phyloP scores from a whole-genome alignment of 768 basidiomycete species.

The Paxillus involutus region DNA sequence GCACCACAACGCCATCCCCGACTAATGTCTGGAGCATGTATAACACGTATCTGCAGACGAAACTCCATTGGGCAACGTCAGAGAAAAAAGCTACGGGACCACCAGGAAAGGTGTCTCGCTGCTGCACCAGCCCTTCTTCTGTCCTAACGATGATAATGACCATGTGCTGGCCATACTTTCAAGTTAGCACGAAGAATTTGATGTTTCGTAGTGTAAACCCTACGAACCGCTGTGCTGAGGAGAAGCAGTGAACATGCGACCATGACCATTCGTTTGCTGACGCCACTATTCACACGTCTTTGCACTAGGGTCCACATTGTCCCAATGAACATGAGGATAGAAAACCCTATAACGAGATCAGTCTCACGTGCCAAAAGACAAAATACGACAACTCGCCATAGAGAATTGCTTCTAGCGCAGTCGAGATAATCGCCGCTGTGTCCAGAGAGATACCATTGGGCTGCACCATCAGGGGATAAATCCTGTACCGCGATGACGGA shows the following conservation, averaged over 20 bases:
- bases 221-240: slow-evolving; percentile 20
- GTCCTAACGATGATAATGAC: slow-evolving; percentile 17
- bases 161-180: slow-evolving; percentile 8
- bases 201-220: neutral
- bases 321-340: slow-evolving; percentile 29
- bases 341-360: slow-evolving; percentile 20
- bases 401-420: slow-evolving; percentile 23
- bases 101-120: slow-evolving; percentile 17
- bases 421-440: slow-evolving; percentile 23
- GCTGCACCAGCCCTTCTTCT: slow-evolving; percentile 19
- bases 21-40: slow-evolving; percentile 21
- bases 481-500: neutral
- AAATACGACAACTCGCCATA: slow-evolving; percentile 16
- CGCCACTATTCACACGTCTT: neutral
- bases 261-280: slow-evolving; percentile 14
- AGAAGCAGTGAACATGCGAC: slow-evolving; percentile 22
- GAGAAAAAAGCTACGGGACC: slow-evolving; percentile 28
- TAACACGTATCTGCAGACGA: slow-evolving; percentile 26
- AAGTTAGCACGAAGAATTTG: neutral
- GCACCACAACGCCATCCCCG: slow-evolving; percentile 22
- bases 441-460: slow-evolving; percentile 16
- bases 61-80: slow-evolving; percentile 23
- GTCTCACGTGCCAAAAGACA: neutral
- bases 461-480: neutral
- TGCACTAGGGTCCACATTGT: slow-evolving; percentile 22